Base-by-base conservation (phyloP, 2,329 filamentous ascomycete species). In the Clathrospora elynae region DNA sequence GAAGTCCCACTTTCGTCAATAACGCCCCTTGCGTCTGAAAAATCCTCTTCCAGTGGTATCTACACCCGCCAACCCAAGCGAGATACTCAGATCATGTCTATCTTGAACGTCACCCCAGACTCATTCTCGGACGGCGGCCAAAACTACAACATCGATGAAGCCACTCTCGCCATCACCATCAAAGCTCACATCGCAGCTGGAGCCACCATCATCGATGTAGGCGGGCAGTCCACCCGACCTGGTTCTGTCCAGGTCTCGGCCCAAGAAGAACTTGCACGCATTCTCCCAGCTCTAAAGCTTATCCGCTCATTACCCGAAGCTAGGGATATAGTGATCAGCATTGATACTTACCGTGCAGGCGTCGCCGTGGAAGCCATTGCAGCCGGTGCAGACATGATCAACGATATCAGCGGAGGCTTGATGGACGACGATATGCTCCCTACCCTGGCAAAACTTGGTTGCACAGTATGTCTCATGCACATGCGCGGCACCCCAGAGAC, bases 81-180 rank as follows among this genome's bases (percentile, higher is more conserved):
- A 19, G 35, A 74, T 38, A 96, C 92, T 0, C 82, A 83, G 31
- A 73, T 96, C 55, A 99, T 99, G 93, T 88, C 88, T 40, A 95
- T 99, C 52, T 77, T 97, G 31, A 99, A 99, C 71, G 75, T 95
- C 37, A 97, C 93, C 0, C 92, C 92, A 0, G 92, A 99, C 72
- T 97, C 92, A 7, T 99, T 99, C 75, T 97, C 92, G 1, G 91
- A 97, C 64, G 92, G 90, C 38, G 90, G 90, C 6, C 62, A 76
- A 6, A 81, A 66, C 30, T 66, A 56, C 38, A 51, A 59, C 30
- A 38, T 71, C 9, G 75, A 81, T 50, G 49, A 73, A 2, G 49
- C 68, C 16, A 57, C 73, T 17, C 77, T 93, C 17, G 71, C 77
- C 9, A 64, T 75, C 9, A 86, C 81, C 1, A 77, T 91, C 11